Percentiles rank a stretch among this genome's conserved stretches.
Conservation (phyloP, 208 protist genomes). For the Angomonas ambiguus region DNA sequence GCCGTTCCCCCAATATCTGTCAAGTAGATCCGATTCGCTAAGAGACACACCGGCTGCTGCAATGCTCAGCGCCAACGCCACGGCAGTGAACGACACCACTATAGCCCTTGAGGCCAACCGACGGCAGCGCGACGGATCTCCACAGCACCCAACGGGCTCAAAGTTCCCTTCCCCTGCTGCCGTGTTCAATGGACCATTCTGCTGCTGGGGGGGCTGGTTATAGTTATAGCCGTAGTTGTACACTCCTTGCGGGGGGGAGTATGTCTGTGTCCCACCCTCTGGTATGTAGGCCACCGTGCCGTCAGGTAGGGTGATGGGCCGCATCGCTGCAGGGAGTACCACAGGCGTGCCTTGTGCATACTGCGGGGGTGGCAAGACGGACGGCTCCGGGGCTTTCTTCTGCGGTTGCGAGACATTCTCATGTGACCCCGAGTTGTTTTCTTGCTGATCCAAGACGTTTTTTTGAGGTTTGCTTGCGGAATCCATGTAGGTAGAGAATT, state of each 20-base stretch:
- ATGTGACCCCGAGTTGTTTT: too few species aligned
- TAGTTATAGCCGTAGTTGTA: too few species aligned
- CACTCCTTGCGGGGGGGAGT: too few species aligned
- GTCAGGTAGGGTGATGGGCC: background rate
- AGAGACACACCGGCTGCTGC: too few species aligned
- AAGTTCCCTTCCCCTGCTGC: background rate
- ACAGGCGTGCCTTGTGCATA: background rate
- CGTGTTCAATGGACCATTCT: background rate
- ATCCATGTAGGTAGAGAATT: too few species aligned
- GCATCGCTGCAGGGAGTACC: background rate
- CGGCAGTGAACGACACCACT: background rate
- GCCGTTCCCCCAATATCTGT: background rate
- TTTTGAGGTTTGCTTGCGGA: too few species aligned
- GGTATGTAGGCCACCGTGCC: background rate
- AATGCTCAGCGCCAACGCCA: background rate
- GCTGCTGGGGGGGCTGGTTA: background rate
- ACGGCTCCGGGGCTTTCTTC: too few species aligned
- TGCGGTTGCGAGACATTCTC: too few species aligned
- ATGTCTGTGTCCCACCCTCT: background rate
- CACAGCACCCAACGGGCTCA: background rate
- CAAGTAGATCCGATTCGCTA: too few species aligned
- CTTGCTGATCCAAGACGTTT: too few species aligned
- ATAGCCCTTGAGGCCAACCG: background rate
- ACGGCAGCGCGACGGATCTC: background rate
- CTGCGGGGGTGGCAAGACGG: too few species aligned